Base-by-base conservation (phyloP, 2,329 filamentous ascomycete species). In the Neopestalotiopsis rosae region DNA sequence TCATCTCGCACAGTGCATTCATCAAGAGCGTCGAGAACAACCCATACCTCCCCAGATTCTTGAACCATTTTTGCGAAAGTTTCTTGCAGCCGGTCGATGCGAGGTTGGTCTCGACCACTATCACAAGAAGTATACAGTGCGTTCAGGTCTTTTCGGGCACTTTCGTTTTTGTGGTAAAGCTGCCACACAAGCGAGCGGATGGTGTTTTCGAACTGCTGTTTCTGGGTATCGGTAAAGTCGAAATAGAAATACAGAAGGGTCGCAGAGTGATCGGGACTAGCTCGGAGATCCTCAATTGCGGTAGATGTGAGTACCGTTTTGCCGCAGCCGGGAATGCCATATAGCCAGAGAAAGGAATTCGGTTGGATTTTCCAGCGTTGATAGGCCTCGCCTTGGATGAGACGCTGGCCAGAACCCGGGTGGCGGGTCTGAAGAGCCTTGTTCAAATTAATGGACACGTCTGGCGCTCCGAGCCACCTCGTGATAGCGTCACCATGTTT, bases 301-400 rank as follows among this genome's bases (percentile, higher is more conserved):
- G 75, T 79, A 4, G 79, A 81, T 69, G 77, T 79, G 1, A 83
- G 74, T 65, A 83, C 74, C 0, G 80, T 83, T 70, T 84, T 84
- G 10, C 82, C 81, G 63, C 81, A 83, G 42, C 81, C 81, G 20
- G 79, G 76, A 24, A 81, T 81, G 1, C 81, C 79, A 71, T 81
- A 67, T 3, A 83, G 75, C 80, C 79, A 84, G 0, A 83, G 68
- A 67, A 75, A 74, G 5, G 77, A 80, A 12, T 73, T 73, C 17
- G 65, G 30, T 17, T 62, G 57, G 1, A 34, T 70, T 68, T 77
- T 81, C 81, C 80, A 83, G 13, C 61, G 57, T 0, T 13, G 17
- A 67, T 79, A 82, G 5, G 67, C n/a, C 5, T 70, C 38, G 17
- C 72, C 70, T 12, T 77, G 17, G 6, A 82, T 71, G 12, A 83